A percentile compares a stretch with the other conserved stretches of the same genome.
Conservation (phyloP, 2,329 filamentous ascomycete species). For the Pseudogymnoascus sp. region DNA sequence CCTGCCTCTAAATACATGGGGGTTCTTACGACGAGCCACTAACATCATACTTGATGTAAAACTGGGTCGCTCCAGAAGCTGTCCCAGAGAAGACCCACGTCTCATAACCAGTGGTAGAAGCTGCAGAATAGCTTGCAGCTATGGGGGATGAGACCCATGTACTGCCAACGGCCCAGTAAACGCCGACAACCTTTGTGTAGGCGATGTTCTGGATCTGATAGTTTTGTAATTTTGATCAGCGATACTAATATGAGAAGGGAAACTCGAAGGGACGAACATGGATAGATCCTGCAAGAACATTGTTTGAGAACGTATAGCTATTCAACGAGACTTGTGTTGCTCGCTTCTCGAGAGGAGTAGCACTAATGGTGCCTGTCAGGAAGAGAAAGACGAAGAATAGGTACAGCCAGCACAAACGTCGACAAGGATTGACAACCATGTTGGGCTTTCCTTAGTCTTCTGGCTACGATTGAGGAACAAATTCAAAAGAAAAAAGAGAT, state of each 20-base stretch:
- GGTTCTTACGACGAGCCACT: slow-evolving; percentile 15
- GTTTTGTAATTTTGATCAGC: background rate
- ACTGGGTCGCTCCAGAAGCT: slow-evolving; percentile 22
- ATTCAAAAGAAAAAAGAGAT: background rate
- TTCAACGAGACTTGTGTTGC: slow-evolving; percentile 20
- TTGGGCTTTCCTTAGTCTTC: background rate
- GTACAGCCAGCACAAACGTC: background rate
- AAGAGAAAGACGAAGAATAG: background rate
- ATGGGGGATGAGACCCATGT: slow-evolving; percentile 19
- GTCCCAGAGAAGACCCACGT: slow-evolving; percentile 23
- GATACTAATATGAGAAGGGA: background rate
- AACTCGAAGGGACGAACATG: slow-evolving; percentile 15
- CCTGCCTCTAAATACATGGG: slow-evolving; percentile 6
- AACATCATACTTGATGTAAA: slow-evolving; percentile 25
- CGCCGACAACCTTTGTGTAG: slow-evolving; percentile 19
- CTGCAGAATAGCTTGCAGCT: slow-evolving; percentile 17
- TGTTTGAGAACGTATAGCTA: slow-evolving; percentile 19
- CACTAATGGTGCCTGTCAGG: background rate
- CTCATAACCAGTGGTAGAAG: slow-evolving; percentile 19
- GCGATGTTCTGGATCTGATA: slow-evolving; percentile 24
- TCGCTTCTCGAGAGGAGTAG: slow-evolving; percentile 15
- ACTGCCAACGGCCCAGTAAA: slow-evolving; percentile 20
- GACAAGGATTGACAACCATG: background rate
- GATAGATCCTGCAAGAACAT: slow-evolving; percentile 22
- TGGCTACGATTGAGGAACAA: background rate